Percentiles rank a stretch among this genome's conserved stretches.
Conservation (phyloP, 441 rosid species). For the Flueggea neowawraea region DNA sequence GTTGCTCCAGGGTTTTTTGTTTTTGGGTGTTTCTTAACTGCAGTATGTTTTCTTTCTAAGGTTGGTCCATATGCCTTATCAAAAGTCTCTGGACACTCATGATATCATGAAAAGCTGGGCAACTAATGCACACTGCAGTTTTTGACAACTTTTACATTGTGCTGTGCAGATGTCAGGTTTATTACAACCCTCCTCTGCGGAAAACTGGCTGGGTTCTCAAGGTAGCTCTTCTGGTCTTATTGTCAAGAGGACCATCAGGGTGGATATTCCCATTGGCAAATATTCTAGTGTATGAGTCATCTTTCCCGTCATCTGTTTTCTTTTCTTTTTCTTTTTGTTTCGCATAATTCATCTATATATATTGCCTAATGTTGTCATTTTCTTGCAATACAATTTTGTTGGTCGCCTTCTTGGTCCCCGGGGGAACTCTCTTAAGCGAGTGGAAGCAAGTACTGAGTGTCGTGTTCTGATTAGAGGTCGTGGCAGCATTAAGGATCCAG, state of each 20-base stretch:
- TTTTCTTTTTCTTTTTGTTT: neutral
- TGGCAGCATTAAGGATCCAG: constrained; percentile 96
- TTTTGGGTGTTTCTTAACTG: neutral
- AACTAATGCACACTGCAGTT: neutral
- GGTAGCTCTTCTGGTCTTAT: constrained; percentile 84
- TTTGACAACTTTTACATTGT: constrained; percentile 26
- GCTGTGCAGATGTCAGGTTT: constrained; percentile 64
- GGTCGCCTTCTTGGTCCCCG: constrained; percentile 99
- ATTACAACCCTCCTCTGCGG: constrained; percentile 61
- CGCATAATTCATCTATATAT: neutral
- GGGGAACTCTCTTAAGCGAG: constrained; percentile 96
- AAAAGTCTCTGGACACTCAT: too few species aligned
- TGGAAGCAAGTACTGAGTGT: constrained; percentile 94
- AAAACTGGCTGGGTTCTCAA: constrained; percentile 79
- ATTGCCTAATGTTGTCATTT: constrained; percentile 20
- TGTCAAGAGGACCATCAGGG: constrained; percentile 85
- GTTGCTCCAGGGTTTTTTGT: neutral
- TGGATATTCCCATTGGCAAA: constrained; percentile 88
- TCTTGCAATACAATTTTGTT: constrained; percentile 87
- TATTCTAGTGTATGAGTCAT: constrained; percentile 71
- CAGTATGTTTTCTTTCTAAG: neutral
- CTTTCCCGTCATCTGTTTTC: neutral
- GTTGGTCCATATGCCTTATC: neutral
- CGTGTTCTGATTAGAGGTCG: constrained; percentile 95
- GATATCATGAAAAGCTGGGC: neutral